Evolutionary conservation across 768 basidiomycete genomes (phyloP), one percentile per base, ranked within the genome.

Genomic region (Leucocoprinus sp.): DNA sequence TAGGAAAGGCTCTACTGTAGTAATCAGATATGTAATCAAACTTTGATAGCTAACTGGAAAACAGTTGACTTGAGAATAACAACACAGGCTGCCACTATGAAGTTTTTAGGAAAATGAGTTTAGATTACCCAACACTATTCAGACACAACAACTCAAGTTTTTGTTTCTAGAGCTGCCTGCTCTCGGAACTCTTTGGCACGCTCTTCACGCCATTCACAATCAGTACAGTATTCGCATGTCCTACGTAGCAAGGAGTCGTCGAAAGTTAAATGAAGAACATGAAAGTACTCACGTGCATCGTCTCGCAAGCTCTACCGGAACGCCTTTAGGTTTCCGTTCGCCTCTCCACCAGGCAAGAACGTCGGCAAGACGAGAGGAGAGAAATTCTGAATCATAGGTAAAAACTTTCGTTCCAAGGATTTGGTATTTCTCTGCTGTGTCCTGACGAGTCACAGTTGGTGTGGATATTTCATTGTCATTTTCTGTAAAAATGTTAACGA

Each of bases 291-390:
- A 89, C 79, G 65, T 65, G 70, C 90, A 91, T 40, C 89, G 70
- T 45, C 69, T 55, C 2, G 80, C 65, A 41, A 84, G 68, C 35
- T 71, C 63, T 17, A 82, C 23, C 2, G 70, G 68, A 0, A 93
- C 92, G 1, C 92, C 92, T n/a, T 62, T 60, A 0, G 91, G 78
- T 23, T 70, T 65, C 31, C 91, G 70, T 42, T 68, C 53, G 1
- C 89, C 87, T 47, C 71, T 63, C 92, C 92, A 95, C 78, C 84
- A 93, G 40, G 70, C 59, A 2, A 91, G 60, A 0, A 82, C 66
- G 42, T 69, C 69, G 1, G 55, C 52, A 18, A 93, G 61, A 51
- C 84, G 71, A 1, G 50, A 49, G 18, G 80, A 70, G 15, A 95
- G 69, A 35, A 75, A 50, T 0, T 35, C 31, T 7, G 75, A 65